Evolutionary conservation across 208 protist genomes (phyloP).

Genomic region (Crithidia bombi): DNA sequence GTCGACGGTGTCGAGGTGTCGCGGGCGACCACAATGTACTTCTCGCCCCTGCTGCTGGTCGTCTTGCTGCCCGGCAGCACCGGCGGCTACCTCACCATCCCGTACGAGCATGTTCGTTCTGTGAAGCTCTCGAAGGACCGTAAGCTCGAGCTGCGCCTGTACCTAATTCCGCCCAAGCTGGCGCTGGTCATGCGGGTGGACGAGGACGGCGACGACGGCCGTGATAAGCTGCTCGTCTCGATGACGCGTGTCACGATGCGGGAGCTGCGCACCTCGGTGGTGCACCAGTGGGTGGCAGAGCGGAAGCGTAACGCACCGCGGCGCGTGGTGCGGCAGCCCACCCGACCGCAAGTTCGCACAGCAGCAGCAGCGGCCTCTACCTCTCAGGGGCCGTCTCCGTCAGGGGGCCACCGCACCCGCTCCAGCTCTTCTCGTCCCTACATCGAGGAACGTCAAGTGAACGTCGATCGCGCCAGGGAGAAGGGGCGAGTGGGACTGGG

Average conservation of each 20-base stretch:
- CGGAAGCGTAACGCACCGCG: conserved; percentile 69
- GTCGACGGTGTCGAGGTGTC: conserved; percentile 59
- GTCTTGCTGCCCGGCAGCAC: conserved; percentile 57
- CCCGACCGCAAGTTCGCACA: conserved; percentile 1
- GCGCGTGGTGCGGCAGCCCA: conserved; percentile 10
- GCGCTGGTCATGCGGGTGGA: conserved; percentile 55
- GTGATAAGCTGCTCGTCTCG: conserved; percentile 69
- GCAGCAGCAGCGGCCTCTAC: not conserved
- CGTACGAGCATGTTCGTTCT: conserved; percentile 85
- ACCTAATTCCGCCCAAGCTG: conserved; percentile 66
- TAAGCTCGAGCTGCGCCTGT: conserved; percentile 73
- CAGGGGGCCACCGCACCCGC: not conserved
- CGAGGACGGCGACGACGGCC: conserved; percentile 31
- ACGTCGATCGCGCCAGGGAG: conserved; percentile 1
- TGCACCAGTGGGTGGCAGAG: conserved; percentile 83
- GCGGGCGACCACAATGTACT: conserved; percentile 78
- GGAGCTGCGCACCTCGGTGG: conserved; percentile 45
- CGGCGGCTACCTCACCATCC: conserved; percentile 83
- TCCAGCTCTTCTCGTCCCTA: conserved; percentile 11
- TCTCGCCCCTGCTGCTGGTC: conserved; percentile 76
- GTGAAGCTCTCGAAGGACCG: conserved; percentile 79
- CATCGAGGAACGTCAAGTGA: conserved; percentile 24
- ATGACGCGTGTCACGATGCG: conserved; percentile 73
- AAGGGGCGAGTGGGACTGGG: not conserved
- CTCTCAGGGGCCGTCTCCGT: not conserved